These are phyloP conservation scores for Parasarocladium wereldwijsianum DNA, from an alignment of 2,329 filamentous ascomycete species.

Conservation along the genomic window DNA sequence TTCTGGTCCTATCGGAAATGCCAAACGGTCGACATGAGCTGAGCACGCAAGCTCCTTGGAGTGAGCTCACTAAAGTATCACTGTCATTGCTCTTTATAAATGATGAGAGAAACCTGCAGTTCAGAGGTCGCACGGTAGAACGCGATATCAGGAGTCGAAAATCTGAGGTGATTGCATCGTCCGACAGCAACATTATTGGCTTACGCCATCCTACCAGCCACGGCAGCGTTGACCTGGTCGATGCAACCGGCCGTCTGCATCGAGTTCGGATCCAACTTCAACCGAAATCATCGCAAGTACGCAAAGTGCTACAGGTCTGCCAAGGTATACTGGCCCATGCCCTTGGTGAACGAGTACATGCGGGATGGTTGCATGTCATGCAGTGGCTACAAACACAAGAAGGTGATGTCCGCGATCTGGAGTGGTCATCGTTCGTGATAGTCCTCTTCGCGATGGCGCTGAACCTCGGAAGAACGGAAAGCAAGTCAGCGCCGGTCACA, in stretches of 20 bases:
- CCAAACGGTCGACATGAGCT: conserved; percentile 49
- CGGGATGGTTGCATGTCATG: conserved; percentile 60
- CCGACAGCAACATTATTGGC: conserved; percentile 31
- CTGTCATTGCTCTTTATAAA: conserved; percentile 46
- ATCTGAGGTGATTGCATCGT: conserved; percentile 29
- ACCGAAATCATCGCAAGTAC: conserved; percentile 47
- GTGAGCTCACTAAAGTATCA: conserved; percentile 49
- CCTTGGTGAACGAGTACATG: conserved; percentile 44
- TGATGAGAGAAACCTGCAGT: conserved; percentile 44
- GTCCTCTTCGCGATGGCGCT: conserved; percentile 51
- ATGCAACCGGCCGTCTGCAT: conserved; percentile 46
- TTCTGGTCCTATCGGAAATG: conserved; percentile 54
- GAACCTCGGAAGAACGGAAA: conserved; percentile 32
- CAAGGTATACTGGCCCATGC: conserved; percentile 47
- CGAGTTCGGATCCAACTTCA: conserved; percentile 54
- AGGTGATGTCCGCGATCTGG: conserved; percentile 32
- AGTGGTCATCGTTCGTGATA: conserved; percentile 57
- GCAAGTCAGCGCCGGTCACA: conserved; percentile 11
- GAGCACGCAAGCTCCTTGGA: conserved; percentile 64
- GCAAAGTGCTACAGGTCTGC: conserved; percentile 44
- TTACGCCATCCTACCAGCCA: conserved; percentile 42
- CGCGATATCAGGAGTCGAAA: conserved; percentile 34
- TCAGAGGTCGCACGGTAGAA: conserved; percentile 33
- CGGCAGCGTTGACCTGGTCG: conserved; percentile 52
- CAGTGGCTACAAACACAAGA: conserved; percentile 47